These are phyloP conservation scores for Trichocomaceae sp. DNA, from an alignment of 2,329 filamentous ascomycete genomes.

Conservation along the genomic window DNA sequence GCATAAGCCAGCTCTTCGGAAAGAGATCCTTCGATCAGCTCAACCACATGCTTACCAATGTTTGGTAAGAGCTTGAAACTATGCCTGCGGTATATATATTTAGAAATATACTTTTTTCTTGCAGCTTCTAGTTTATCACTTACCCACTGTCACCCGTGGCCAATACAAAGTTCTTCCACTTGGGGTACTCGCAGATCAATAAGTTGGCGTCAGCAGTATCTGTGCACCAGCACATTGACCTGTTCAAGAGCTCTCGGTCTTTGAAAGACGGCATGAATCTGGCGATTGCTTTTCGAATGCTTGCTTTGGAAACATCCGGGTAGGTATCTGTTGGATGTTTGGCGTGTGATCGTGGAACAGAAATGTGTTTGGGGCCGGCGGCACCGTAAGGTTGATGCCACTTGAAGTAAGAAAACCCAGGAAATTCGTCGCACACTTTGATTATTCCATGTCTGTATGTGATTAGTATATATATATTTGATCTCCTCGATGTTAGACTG, in stretches of 20 bases:
- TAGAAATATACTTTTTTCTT: background rate
- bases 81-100: slow-evolving; percentile 28
- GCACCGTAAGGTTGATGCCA: background rate
- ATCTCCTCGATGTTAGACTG: background rate
- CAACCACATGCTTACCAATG: slow-evolving; percentile 44
- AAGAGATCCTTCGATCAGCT: slow-evolving; percentile 38
- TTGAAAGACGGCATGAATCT: background rate
- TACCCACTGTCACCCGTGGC: slow-evolving; percentile 45
- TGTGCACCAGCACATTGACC: background rate
- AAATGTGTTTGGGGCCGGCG: background rate
- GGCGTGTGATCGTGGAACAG: background rate
- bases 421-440: slow-evolving; percentile 47
- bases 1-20: slow-evolving; percentile 34
- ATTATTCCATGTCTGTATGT: slow-evolving; percentile 14
- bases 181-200: background rate
- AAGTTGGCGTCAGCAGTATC: background rate
- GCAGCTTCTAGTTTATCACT: slow-evolving; percentile 15
- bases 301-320: background rate
- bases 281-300: background rate
- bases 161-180: slow-evolving; percentile 41
- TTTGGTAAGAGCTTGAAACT: slow-evolving; percentile 43
- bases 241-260: background rate
- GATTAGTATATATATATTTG: no score
- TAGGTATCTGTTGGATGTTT: background rate
- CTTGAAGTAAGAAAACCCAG: slow-evolving; percentile 40